Percentiles rank a stretch among this genome's conserved stretches.
phyloP scores from a whole-genome alignment of 108 stramenopile genomes.

The Thalassiosira profunda region DNA sequence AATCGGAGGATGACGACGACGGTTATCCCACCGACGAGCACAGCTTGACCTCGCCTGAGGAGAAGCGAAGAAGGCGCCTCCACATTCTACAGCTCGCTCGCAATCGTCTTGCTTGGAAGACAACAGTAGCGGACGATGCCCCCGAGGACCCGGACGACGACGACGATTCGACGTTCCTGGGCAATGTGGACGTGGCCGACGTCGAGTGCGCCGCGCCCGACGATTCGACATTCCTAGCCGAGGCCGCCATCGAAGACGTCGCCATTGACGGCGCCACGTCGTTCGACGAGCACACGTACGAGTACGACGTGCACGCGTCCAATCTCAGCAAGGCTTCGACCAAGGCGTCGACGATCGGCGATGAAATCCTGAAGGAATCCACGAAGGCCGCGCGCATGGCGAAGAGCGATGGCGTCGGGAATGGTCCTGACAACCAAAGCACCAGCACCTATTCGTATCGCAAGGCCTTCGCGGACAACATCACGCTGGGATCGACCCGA shows the following conservation, averaged over 20 bases:
- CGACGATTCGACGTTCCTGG: slow-evolving; percentile 2
- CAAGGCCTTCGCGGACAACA: slow-evolving; percentile 16
- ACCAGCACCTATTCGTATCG: slow-evolving; percentile 17
- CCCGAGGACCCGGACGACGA: neutral
- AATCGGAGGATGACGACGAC: slow-evolving; percentile 17
- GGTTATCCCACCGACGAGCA: slow-evolving; percentile 14
- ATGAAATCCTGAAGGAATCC: slow-evolving; percentile 15
- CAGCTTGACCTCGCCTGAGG: neutral
- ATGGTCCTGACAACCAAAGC: slow-evolving; percentile 11
- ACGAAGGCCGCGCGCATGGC: neutral
- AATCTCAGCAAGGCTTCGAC: slow-evolving; percentile 19
- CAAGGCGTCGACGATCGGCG: slow-evolving; percentile 8
- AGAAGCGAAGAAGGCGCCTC: neutral
- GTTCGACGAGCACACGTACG: neutral
- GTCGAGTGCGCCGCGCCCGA: slow-evolving; percentile 4
- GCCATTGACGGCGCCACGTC: neutral
- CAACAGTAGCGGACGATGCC: neutral
- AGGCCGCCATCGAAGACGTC: slow-evolving; percentile 5
- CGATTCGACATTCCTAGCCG: slow-evolving; percentile 22
- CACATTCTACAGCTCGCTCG: slow-evolving; percentile 8
- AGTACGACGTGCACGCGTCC: slow-evolving; percentile 16
- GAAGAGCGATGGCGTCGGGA: neutral
- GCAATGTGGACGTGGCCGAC: neutral
- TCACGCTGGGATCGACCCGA: slow-evolving; percentile 10
- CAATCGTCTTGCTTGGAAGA: slow-evolving; percentile 1